These are phyloP conservation scores for Myrica gale DNA, from an alignment of 306 rosid genomes.

Conservation along the genomic window DNA sequence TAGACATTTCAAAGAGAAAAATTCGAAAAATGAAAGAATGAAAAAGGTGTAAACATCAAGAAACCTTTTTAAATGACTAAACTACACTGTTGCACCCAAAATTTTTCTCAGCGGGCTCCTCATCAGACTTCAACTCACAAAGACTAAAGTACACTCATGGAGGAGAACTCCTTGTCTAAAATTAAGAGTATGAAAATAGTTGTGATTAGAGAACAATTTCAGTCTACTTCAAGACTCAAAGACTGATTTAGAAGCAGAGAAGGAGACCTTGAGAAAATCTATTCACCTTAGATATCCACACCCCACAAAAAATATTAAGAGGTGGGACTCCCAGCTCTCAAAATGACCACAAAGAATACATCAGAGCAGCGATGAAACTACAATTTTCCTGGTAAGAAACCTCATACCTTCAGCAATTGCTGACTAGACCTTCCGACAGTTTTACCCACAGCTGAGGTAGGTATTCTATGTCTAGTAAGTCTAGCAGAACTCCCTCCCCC, in stretches of 20 bases:
- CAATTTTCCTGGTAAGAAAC: not conserved
- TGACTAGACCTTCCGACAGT: constrained; percentile 39
- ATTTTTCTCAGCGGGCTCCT: not conserved
- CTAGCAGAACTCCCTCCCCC: constrained; percentile 40
- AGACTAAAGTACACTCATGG: not conserved
- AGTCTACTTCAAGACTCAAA: not conserved
- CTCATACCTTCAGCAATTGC: constrained; percentile 62
- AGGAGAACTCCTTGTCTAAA: not conserved
- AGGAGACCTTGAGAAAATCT: not conserved
- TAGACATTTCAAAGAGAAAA: not conserved
- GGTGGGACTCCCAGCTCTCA: not conserved
- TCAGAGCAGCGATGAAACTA: not conserved
- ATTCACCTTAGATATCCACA: not conserved
- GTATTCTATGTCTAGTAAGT: constrained; percentile 46
- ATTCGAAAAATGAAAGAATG: not conserved
- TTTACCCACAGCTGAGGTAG: constrained; percentile 32
- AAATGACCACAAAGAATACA: constrained; percentile 2
- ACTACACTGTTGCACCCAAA: not conserved
- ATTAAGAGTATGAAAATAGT: not conserved
- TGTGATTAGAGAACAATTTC: not conserved
- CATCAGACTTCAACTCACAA: not conserved
- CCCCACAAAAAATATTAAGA: not conserved
- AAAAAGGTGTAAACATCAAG: not conserved
- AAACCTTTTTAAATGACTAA: not conserved
- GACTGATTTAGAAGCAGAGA: not conserved